These are phyloP conservation scores for Aegilops umbellulata DNA, from an alignment of 176 grass and related monocot genomes.

Conservation along the genomic window DNA sequence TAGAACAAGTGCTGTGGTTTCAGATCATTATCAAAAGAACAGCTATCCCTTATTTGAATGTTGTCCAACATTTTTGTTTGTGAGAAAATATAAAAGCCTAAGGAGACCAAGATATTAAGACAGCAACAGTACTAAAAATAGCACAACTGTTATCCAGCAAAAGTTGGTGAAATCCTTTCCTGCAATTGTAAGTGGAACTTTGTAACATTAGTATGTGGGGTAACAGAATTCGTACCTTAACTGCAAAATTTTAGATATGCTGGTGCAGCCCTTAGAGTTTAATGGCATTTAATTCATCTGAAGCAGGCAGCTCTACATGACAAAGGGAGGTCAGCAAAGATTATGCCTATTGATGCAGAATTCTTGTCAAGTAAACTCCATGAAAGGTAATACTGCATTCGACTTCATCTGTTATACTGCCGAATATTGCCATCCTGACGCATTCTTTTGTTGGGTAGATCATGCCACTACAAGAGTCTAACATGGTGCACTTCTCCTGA, in stretches of 20 bases:
- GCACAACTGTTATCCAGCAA: background rate
- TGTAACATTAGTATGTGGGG: background rate
- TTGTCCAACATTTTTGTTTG: background rate
- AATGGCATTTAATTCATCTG: conserved; percentile 20
- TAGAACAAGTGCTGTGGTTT: background rate
- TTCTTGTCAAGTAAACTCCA: conserved; percentile 55
- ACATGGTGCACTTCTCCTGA: conserved; percentile 56
- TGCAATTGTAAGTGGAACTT: background rate
- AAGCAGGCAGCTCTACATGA: conserved; percentile 39
- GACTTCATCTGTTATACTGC: background rate
- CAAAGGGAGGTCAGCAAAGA: conserved; percentile 59
- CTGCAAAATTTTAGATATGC: background rate
- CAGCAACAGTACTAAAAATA: background rate
- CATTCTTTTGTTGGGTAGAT: conserved; percentile 34
- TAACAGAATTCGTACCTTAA: background rate
- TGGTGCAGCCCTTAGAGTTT: background rate
- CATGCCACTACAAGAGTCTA: conserved; percentile 58
- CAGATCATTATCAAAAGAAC: background rate
- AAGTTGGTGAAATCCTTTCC: background rate
- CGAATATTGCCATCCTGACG: background rate
- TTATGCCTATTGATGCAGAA: conserved; percentile 56
- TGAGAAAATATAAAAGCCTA: background rate
- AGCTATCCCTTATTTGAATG: background rate
- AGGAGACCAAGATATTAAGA: background rate
- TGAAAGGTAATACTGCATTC: conserved; percentile 66